phyloP scores from a whole-genome alignment of 2,329 filamentous ascomycete species.

The Hymenoscyphus salicellus region DNA sequence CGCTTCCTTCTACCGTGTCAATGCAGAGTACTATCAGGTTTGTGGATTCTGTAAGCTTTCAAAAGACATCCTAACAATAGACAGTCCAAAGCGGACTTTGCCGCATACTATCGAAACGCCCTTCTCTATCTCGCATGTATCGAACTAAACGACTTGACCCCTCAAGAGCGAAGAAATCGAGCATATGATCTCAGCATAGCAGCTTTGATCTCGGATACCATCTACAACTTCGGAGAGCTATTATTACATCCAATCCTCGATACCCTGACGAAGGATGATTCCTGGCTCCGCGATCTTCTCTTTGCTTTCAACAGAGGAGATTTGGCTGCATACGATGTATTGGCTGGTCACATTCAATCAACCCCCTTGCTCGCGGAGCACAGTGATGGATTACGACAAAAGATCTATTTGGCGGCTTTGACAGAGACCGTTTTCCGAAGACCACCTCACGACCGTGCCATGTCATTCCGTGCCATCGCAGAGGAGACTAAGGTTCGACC shows the following conservation, averaged over 20 bases:
- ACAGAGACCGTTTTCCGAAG: slow-evolving; percentile 96
- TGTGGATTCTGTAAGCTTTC: slow-evolving; percentile 14
- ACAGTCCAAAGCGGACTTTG: slow-evolving; percentile 81
- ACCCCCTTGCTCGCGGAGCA: slow-evolving; percentile 78
- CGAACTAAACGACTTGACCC: slow-evolving; percentile 70
- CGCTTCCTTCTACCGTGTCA: slow-evolving; percentile 92
- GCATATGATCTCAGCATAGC: slow-evolving; percentile 93
- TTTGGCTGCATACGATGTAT: slow-evolving; percentile 77
- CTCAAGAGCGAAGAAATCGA: slow-evolving; percentile 72
- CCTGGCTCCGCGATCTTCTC: slow-evolving; percentile 91
- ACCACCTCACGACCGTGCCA: slow-evolving; percentile 89
- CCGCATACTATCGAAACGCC: slow-evolving; percentile 94
- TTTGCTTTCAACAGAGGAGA: slow-evolving; percentile 98
- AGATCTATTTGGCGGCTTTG: slow-evolving; percentile 94
- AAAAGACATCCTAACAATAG: slow-evolving; percentile 20
- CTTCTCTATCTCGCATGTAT: slow-evolving; percentile 97
- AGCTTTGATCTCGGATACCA: slow-evolving; percentile 86
- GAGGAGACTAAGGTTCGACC: slow-evolving; percentile 88
- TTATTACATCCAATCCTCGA: slow-evolving; percentile 94
- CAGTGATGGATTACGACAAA: slow-evolving; percentile 83
- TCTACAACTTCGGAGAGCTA: slow-evolving; percentile 99
- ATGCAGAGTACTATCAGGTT: slow-evolving; percentile 89
- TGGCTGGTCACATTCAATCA: slow-evolving; percentile 76
- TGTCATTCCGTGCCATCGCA: slow-evolving; percentile 86
- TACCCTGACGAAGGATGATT: slow-evolving; percentile 71